Evolutionary conservation across 768 basidiomycete genomes (phyloP), one percentile per base, ranked within the genome.

Genomic region (Naganishia randhawae): DNA sequence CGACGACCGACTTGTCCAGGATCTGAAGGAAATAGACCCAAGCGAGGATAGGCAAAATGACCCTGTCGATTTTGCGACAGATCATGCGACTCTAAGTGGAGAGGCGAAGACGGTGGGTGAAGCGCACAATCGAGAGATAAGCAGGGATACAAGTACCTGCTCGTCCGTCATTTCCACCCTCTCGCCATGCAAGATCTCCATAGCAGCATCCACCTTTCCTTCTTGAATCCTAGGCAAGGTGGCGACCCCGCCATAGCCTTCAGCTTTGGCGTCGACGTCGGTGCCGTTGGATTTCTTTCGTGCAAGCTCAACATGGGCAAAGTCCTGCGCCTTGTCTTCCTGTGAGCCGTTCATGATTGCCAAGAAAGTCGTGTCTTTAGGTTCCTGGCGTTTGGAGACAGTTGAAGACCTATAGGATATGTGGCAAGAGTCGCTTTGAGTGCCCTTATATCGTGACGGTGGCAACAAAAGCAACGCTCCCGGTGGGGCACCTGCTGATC

Each of bases 1-100:
- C 68, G 19, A 69, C 33, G 29, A 33, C 33, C 19, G 61, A 63
- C 42, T 71, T 70, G 61, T 71, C 66, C 33, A 64, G 35, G 39
- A 78, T 78, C 48, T 78, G 79, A 0, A 76, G 64, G 62, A 76
- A 77, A 71, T 77, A 76, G 14, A 77, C 71, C 75, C 74, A 75
- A 41, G 74, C 69, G 68, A 77, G 72, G 57, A 75, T 71, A 29
- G 74, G 65, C 17, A 80, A 69, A 48, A 76, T 74, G 13, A 67
- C 53, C 66, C 71, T 73, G 70, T 80, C 79, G 45, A 76, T 79
- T 69, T 73, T 73, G 32, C 74, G 63, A 14, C 67, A 68, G 50
- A 77, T 41, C 75, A 74, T 71, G 73, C 76, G 61, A 22, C 51
- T 39, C 39, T 50, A 22, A n/a, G n/a, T 2, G 37, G 25, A 7